phyloP scores from a whole-genome alignment of 768 basidiomycete species.

The Lactifluus volemus region DNA sequence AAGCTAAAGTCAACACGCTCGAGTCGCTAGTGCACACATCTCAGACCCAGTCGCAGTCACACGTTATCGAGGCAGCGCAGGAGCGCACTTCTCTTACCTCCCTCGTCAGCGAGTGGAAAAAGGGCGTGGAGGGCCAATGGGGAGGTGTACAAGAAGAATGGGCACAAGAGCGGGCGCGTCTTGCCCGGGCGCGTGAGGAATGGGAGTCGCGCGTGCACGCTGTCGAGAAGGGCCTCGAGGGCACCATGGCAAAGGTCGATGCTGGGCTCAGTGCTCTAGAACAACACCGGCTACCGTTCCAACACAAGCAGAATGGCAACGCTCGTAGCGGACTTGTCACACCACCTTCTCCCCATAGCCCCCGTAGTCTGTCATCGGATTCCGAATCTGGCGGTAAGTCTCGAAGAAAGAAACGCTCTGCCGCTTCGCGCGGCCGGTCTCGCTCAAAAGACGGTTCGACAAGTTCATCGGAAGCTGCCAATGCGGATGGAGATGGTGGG shows the following conservation, averaged over 20 bases:
- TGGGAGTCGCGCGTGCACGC: constrained; percentile 59
- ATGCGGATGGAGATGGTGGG: constrained; percentile 18
- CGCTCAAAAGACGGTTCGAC: constrained; percentile 19
- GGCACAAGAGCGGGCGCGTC: constrained; percentile 68
- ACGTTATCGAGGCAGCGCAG: constrained; percentile 27
- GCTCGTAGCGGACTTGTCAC: constrained; percentile 52
- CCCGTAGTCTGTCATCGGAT: constrained; percentile 60
- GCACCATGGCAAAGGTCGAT: constrained; percentile 31
- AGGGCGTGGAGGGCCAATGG: constrained; percentile 74
- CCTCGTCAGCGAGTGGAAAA: constrained; percentile 66
- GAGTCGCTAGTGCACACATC: constrained; percentile 56
- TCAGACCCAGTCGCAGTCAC: constrained; percentile 33
- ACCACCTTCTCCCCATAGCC: constrained; percentile 70
- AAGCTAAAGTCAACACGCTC: constrained; percentile 58
- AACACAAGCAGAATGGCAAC: constrained; percentile 25
- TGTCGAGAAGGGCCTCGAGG: constrained; percentile 48
- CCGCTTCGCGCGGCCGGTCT: constrained; percentile 17
- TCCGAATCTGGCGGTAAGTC: constrained; percentile 27
- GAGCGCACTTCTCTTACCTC: constrained; percentile 44
- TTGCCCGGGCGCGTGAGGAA: constrained; percentile 66
- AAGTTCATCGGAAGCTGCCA: constrained; percentile 16
- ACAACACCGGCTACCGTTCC: constrained; percentile 26
- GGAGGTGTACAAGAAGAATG: constrained; percentile 70
- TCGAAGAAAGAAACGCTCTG: constrained; percentile 16
- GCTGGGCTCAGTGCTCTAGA: constrained; percentile 28